Base-by-base conservation (phyloP, 345 rosid genomes). In the Aurinia saxatilis region DNA sequence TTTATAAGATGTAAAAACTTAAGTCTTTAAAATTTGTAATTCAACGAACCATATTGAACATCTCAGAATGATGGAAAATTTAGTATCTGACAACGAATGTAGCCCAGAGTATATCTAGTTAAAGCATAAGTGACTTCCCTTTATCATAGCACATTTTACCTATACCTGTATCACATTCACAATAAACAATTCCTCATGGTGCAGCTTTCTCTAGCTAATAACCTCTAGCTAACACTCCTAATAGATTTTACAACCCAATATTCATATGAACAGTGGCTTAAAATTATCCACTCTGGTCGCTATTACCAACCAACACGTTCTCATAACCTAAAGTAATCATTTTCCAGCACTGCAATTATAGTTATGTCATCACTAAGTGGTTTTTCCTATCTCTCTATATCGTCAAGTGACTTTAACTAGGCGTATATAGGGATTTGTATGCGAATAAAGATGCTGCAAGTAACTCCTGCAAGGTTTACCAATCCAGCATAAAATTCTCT, bases 401-500 rank as follows among this genome's bases (percentile, higher is more conserved):
- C 39, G 25, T 41, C 12, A 41, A 23, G 19, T 30, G 19, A 21
- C 48, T 38, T 33, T 49, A 7, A 49, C 23, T 36, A 61, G 21
- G 25, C 52, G 31, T 29, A 51, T 18, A 18, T 42, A 60, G 46
- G 46, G 50, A 58, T 41, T 31, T 11, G 39, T 19, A 39, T 67
- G 35, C 21, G 51, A 50, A 57, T 42, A 66, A 47, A 29, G 33
- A 39, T 21, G 52, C 48, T 25, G 46, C 58, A 60, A 51, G 23
- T 52, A 50, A 53, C 56, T 29, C 56, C 10, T 8, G 35, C 17
- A 27, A 46, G 56, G 18, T 25, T 23, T 42, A 35, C 37, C 27
- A 42, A 61, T 39, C 39, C 45, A 50, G 13, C 51, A 54, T 23
- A 54, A 41, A 66, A 11, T 66, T 66, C 48, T 21, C 25, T 10